phyloP scores from a whole-genome alignment of 441 rosid species.

The Erysimum pusillum region DNA sequence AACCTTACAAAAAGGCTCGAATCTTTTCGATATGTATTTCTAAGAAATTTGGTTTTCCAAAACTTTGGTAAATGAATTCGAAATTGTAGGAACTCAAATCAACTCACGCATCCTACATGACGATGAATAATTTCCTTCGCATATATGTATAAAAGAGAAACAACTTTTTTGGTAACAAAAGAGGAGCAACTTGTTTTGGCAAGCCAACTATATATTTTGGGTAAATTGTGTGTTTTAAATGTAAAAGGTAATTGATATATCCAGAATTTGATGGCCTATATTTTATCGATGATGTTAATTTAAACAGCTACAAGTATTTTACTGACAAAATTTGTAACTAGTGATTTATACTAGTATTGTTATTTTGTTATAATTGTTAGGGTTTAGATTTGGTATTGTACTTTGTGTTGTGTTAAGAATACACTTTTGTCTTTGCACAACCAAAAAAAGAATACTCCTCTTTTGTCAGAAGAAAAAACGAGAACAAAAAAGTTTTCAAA shows the following conservation, averaged over 20 bases:
- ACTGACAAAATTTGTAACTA: neutral
- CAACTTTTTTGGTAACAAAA: neutral
- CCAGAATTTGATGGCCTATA: neutral
- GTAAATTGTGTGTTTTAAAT: neutral
- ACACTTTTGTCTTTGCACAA: neutral
- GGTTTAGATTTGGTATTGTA: neutral
- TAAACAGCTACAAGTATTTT: neutral
- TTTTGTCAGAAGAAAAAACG: neutral
- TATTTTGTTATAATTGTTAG: neutral
- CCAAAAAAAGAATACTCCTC: neutral
- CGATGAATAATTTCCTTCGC: neutral
- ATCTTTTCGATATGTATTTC: neutral
- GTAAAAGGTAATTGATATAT: neutral
- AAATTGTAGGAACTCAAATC: conserved; percentile 6
- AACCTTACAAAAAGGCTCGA: neutral
- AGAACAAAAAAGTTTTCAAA: neutral
- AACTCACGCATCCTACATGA: conserved; percentile 1
- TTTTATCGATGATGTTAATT: neutral
- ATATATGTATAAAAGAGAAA: neutral
- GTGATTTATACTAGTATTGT: neutral
- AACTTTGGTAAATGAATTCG: neutral
- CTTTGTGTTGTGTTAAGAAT: neutral
- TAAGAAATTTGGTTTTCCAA: neutral
- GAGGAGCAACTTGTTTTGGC: neutral
- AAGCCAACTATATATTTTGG: neutral